phyloP scores from a whole-genome alignment of 108 stramenopile species.

The Parietichytrium sp. region DNA sequence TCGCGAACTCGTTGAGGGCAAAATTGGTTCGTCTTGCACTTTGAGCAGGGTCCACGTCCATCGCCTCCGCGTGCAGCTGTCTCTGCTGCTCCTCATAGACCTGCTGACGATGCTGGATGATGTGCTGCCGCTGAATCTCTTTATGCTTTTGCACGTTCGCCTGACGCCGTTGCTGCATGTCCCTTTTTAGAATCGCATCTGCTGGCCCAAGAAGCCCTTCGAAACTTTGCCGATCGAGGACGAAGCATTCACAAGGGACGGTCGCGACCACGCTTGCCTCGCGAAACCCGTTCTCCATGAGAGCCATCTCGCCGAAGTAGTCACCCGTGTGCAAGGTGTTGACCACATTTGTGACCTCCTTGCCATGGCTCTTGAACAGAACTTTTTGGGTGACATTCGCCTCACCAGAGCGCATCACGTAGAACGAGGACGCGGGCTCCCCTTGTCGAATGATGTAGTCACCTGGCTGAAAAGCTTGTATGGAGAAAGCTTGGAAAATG shows the following conservation, averaged over 20 bases:
- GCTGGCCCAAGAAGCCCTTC: constrained; percentile 10
- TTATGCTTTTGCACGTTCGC: background rate
- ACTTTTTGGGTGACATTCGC: constrained; percentile 24
- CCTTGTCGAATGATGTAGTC: constrained; percentile 30
- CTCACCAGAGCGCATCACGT: background rate
- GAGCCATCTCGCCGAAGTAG: constrained; percentile 44
- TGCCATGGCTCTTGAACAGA: too few relatives aligned
- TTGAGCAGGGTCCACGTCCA: background rate
- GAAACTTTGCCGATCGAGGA: constrained; percentile 21
- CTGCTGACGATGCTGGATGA: background rate
- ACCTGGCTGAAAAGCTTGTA: background rate
- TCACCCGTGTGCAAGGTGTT: constrained; percentile 26
- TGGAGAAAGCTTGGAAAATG: background rate
- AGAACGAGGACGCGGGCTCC: background rate
- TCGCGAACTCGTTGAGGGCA: background rate
- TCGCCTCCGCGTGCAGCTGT: background rate
- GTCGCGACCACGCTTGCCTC: constrained; percentile 20
- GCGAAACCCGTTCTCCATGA: background rate
- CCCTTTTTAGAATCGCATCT: constrained; percentile 19
- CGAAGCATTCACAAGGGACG: background rate
- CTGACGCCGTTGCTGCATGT: constrained; percentile 6
- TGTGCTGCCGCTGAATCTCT: background rate
- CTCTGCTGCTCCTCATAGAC: background rate
- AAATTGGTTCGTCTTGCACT: background rate
- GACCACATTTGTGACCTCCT: background rate